Percentiles rank a stretch among this genome's conserved stretches.
Evolutionary conservation across 2,329 filamentous ascomycete species (phyloP).

Genomic region (Endoconidiophora polonica): DNA sequence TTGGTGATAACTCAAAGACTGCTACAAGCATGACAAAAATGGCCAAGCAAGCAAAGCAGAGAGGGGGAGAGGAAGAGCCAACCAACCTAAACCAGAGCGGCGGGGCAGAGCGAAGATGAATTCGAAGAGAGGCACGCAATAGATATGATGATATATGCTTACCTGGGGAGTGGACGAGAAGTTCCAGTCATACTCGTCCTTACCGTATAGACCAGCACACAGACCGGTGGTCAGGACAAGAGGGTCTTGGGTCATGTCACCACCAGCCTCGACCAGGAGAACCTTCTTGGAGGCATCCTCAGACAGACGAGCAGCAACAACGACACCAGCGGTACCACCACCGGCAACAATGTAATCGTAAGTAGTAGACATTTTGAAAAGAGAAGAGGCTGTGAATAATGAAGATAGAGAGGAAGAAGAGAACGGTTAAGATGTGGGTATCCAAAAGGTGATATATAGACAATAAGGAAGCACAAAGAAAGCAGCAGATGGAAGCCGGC

Average conservation of each 20-base stretch:
- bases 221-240: constrained; percentile 12
- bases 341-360: constrained; percentile 20
- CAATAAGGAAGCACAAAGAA: not conserved
- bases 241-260: constrained; percentile 9
- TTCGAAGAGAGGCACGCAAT: not conserved
- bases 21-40: not conserved
- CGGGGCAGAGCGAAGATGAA: not conserved
- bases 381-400: not conserved
- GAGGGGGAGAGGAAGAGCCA: not conserved
- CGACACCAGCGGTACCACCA: constrained; percentile 20
- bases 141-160: not conserved
- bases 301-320: constrained; percentile 20
- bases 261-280: constrained; percentile 13
- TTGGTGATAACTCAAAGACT: too few species aligned
- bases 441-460: not conserved
- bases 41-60: not conserved
- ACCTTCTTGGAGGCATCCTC: constrained; percentile 15
- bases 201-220: constrained; percentile 9
- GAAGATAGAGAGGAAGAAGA: not conserved
- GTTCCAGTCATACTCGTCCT: constrained; percentile 13
- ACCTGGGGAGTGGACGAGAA: constrained; percentile 11
- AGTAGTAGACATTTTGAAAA: constrained; percentile 3
- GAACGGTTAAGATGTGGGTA: not conserved
- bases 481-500: not conserved
- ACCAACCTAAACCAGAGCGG: not conserved